phyloP scores from a whole-genome alignment of 2,329 filamentous ascomycete genomes.

The Thermochaetoides dissita region DNA sequence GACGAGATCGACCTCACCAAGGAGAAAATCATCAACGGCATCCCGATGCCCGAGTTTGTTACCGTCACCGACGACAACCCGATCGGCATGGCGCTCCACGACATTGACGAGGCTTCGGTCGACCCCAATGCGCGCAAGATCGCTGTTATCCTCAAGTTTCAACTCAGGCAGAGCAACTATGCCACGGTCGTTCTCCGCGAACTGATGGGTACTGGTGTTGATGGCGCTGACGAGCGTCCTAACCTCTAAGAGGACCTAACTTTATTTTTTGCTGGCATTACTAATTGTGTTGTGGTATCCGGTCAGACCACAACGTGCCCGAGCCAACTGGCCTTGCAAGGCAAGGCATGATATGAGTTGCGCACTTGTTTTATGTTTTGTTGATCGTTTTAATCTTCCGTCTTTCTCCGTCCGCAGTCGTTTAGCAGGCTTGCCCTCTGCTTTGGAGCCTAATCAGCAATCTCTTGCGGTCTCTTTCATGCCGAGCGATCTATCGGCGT shows the following conservation, averaged over 20 bases:
- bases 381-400: too few species aligned
- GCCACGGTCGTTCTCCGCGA: slow-evolving; percentile 25
- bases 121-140: slow-evolving; percentile 17
- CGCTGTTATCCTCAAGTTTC: slow-evolving; percentile 24
- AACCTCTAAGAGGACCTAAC: too few species aligned
- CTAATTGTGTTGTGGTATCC: too few species aligned
- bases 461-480: too few species aligned
- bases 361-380: too few species aligned
- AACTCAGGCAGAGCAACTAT: slow-evolving; percentile 24
- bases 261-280: not conserved
- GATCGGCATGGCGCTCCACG: slow-evolving; percentile 7
- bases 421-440: too few species aligned
- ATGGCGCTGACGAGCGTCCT: slow-evolving; percentile 2
- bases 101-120: slow-evolving; percentile 12
- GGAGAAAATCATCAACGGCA: slow-evolving; percentile 8
- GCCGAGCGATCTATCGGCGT: too few species aligned
- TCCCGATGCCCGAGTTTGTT: slow-evolving; percentile 10
- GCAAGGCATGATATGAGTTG: too few species aligned
- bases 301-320: too few species aligned
- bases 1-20: not conserved
- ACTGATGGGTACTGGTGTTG: slow-evolving; percentile 17
- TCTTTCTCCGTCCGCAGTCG: too few species aligned
- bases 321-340: too few species aligned
- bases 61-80: slow-evolving; percentile 13
- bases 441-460: too few species aligned